Conservation (phyloP, 2,329 filamentous ascomycete genomes). For the Hirsutella thompsonii region DNA sequence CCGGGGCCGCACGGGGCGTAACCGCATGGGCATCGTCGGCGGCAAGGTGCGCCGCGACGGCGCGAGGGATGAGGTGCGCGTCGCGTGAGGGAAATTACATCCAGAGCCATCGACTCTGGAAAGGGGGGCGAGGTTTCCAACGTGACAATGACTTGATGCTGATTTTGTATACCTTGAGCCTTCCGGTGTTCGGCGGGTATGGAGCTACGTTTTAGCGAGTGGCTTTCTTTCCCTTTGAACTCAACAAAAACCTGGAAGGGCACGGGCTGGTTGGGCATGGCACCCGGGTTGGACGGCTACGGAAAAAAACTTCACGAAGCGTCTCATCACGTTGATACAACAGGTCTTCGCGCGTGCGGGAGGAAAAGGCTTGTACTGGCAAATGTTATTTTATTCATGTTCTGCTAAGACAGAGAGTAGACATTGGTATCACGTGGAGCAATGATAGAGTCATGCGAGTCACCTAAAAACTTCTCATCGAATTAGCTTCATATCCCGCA, state of each 20-base stretch:
- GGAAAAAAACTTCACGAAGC: no score
- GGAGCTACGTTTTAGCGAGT: no score
- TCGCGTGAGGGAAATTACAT: constrained; percentile 15
- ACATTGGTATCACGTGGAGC: background rate
- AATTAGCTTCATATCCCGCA: constrained; percentile 10
- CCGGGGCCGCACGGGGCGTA: constrained; percentile 74
- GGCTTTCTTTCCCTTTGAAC: no score
- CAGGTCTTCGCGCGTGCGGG: background rate
- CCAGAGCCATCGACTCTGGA: no score
- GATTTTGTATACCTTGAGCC: no score
- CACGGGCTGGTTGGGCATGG: no score
- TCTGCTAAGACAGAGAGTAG: background rate
- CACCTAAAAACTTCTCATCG: background rate
- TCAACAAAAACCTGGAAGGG: no score
- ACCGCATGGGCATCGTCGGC: constrained; percentile 81
- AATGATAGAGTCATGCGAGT: no score
- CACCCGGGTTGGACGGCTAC: no score
- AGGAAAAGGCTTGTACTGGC: background rate
- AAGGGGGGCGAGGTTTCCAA: background rate
- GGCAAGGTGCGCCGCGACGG: constrained; percentile 38
- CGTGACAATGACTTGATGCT: background rate
- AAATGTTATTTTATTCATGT: background rate
- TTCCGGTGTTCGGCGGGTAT: no score
- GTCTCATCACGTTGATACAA: no score
- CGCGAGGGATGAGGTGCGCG: constrained; percentile 26